Conservation (phyloP, 345 rosid species). For the Lepidium aucheri region DNA sequence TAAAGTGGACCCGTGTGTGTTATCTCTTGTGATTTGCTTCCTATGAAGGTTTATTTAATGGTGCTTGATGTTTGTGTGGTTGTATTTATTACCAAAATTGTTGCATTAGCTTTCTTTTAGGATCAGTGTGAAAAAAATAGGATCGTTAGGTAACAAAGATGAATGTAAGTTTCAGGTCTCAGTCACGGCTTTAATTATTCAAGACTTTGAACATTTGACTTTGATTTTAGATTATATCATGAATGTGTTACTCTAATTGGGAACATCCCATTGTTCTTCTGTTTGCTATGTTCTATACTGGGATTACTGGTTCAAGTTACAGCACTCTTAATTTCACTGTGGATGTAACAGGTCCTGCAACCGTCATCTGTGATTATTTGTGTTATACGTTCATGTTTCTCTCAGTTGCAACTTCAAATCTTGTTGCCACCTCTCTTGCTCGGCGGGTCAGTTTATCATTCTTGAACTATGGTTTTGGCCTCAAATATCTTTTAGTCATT, state of each 20-base stretch:
- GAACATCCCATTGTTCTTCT: not conserved
- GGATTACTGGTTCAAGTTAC: not conserved
- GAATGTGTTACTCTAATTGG: not conserved
- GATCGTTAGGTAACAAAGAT: not conserved
- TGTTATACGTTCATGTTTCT: constrained; percentile 54
- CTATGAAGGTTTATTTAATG: not conserved
- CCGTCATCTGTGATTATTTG: constrained; percentile 45
- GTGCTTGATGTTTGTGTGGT: not conserved
- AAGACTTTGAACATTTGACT: not conserved
- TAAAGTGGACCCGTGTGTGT: constrained; percentile 3
- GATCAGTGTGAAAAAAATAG: not conserved
- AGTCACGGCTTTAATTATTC: not conserved
- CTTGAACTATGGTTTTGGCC: not conserved
- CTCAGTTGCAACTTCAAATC: constrained; percentile 51
- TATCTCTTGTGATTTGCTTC: constrained; percentile 2
- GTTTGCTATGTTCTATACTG: not conserved
- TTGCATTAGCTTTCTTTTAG: not conserved
- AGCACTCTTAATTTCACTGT: not conserved
- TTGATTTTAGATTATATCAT: not conserved
- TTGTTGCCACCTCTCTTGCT: constrained; percentile 53
- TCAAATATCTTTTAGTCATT: not conserved
- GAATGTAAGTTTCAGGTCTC: not conserved
- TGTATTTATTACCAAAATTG: not conserved
- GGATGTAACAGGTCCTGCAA: constrained; percentile 41
- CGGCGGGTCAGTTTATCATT: constrained; percentile 31